These are phyloP conservation scores for Cicer arietinum DNA, from an alignment of 306 rosid species.

Conservation along the genomic window DNA sequence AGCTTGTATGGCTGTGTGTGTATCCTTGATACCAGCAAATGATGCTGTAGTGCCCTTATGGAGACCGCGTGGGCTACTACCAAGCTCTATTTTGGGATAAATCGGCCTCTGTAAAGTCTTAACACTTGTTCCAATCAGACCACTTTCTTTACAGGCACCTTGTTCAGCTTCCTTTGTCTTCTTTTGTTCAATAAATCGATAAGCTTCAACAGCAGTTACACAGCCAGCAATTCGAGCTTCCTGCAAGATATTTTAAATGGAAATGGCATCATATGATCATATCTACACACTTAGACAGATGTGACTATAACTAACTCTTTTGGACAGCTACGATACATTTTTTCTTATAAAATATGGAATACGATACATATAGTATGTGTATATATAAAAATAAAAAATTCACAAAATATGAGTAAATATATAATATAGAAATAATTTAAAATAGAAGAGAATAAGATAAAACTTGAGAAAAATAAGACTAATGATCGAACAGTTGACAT, in stretches of 20 bases:
- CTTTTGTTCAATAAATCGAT: constrained; percentile 63
- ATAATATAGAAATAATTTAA: no score
- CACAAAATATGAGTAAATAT: no score
- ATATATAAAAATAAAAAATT: no score
- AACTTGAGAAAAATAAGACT: no score
- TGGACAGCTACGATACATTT: no score
- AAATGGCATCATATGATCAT: constrained; percentile 24
- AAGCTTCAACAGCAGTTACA: constrained; percentile 65
- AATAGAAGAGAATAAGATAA: no score
- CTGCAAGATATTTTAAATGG: constrained; percentile 48
- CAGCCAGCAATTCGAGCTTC: constrained; percentile 86
- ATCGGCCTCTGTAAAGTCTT: constrained; percentile 50
- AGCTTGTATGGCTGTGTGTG: constrained; percentile 44
- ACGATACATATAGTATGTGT: no score
- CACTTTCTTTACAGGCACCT: constrained; percentile 53
- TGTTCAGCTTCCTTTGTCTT: constrained; percentile 57
- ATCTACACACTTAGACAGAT: constrained; percentile 9
- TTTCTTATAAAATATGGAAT: no score
- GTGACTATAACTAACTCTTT: not conserved
- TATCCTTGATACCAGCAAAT: constrained; percentile 50
- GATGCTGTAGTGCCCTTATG: constrained; percentile 50
- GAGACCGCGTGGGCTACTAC: constrained; percentile 52
- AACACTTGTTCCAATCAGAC: constrained; percentile 56
- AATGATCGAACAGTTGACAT: no score
- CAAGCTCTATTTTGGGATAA: constrained; percentile 59